phyloP scores from a whole-genome alignment of 2,329 filamentous ascomycete species.

The Arthrocladium fulminans region DNA sequence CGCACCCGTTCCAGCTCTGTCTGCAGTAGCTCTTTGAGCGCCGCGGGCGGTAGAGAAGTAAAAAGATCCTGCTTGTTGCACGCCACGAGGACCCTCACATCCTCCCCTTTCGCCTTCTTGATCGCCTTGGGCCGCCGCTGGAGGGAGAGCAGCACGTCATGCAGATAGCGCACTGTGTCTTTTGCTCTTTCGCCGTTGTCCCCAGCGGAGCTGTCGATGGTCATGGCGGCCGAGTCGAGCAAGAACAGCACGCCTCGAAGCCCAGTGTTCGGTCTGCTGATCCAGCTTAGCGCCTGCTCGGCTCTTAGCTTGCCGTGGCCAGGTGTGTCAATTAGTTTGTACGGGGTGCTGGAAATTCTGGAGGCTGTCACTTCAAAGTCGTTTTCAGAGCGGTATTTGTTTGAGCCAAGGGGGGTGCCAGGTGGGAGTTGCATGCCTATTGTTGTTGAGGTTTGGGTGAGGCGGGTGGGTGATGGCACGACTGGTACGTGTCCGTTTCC shows the following conservation, averaged over 20 bases:
- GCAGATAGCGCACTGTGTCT: conserved; percentile 72
- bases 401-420: conserved; percentile 44
- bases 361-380: conserved; percentile 55
- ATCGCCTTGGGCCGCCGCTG: conserved; percentile 58
- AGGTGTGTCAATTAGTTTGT: conserved; percentile 61
- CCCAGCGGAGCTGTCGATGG: conserved; percentile 30
- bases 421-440: conserved; percentile 49
- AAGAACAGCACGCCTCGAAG: conserved; percentile 68
- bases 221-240: conserved; percentile 69
- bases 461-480: conserved; percentile 44
- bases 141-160: conserved; percentile 75
- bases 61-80: conserved; percentile 96
- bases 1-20: conserved; percentile 72
- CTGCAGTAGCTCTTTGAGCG: conserved; percentile 70
- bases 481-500: conserved; percentile 25
- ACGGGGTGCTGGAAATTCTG: conserved; percentile 29
- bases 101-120: conserved; percentile 41
- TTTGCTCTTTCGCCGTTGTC: conserved; percentile 40
- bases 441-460: conserved; percentile 52
- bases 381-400: conserved; percentile 56
- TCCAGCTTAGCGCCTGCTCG: conserved; percentile 49
- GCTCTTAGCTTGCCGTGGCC: conserved; percentile 89
- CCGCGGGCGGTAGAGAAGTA: conserved; percentile 70
- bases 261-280: conserved; percentile 36
- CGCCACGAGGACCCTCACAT: conserved; percentile 69